These are phyloP conservation scores for Penicillium mononematosum DNA, from an alignment of 495 filamentous ascomycete genomes.

Conservation along the genomic window DNA sequence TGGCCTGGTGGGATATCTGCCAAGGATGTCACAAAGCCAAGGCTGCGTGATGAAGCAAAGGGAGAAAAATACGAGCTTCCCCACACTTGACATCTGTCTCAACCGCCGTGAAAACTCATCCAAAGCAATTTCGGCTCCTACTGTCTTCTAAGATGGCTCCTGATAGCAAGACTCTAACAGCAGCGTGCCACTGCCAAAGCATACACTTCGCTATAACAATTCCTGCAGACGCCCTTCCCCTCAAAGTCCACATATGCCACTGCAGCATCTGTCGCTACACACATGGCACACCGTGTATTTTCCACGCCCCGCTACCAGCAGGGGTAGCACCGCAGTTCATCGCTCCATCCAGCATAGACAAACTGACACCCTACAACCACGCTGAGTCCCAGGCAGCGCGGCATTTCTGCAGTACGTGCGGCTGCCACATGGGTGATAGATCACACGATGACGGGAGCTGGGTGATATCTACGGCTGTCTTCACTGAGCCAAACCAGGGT, in stretches of 20 bases:
- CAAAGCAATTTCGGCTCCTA: not conserved
- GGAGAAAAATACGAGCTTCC: constrained; percentile 2
- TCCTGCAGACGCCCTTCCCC: constrained; percentile 24
- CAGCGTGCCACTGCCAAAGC: constrained; percentile 55
- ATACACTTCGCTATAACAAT: constrained; percentile 35
- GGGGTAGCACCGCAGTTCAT: constrained; percentile 34
- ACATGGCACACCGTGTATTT: constrained; percentile 55
- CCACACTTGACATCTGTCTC: not conserved
- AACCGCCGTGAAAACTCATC: not conserved
- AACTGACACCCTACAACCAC: constrained; percentile 37
- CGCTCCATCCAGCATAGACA: constrained; percentile 26
- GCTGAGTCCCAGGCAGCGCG: constrained; percentile 20
- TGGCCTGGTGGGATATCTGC: not conserved
- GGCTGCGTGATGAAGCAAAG: not conserved
- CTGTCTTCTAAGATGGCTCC: not conserved
- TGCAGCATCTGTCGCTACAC: constrained; percentile 61
- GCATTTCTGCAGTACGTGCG: constrained; percentile 49
- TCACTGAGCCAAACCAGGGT: constrained; percentile 24
- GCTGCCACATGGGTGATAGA: constrained; percentile 38
- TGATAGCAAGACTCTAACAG: constrained; percentile 21
- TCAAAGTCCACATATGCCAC: constrained; percentile 56
- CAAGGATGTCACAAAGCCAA: not conserved
- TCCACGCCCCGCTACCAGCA: constrained; percentile 47
- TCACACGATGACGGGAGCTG: constrained; percentile 14
- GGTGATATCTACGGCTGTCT: constrained; percentile 34